phyloP scores from a whole-genome alignment of 805 yeast species.

The Allodekkera sacchari region DNA sequence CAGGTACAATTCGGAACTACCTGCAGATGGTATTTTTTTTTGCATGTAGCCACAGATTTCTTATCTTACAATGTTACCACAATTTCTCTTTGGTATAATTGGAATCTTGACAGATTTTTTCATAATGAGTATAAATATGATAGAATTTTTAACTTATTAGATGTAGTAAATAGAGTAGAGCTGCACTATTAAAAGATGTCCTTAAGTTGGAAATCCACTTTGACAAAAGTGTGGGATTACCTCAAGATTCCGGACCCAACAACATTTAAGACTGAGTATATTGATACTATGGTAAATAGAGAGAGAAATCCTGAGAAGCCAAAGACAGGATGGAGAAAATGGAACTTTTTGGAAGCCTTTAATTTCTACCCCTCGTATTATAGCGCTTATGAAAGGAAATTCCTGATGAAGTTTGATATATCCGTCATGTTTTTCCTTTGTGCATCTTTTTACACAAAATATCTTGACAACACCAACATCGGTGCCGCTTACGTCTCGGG shows the following conservation, averaged over 20 bases:
- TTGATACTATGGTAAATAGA: conserved; percentile 8
- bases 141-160: neutral
- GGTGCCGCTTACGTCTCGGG: conserved; percentile 61
- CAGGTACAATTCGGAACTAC: too few species aligned
- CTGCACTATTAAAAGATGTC: too few species aligned
- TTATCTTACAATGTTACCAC: too few species aligned
- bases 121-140: neutral
- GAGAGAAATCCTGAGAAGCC: conserved; percentile 6
- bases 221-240: conserved; percentile 1
- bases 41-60: too few species aligned
- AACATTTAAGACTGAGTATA: conserved; percentile 9
- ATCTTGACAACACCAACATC: conserved; percentile 49
- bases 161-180: neutral
- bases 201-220: too few species aligned
- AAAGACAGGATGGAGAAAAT: conserved; percentile 5
- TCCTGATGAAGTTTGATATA: conserved; percentile 9
- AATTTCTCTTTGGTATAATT: too few species aligned
- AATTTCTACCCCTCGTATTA: conserved; percentile 13
- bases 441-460: conserved; percentile 41
- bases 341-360: conserved; percentile 8
- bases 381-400: conserved; percentile 10
- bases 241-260: conserved; percentile 7
- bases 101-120: too few species aligned
- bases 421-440: conserved; percentile 17
- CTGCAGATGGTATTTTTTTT: too few species aligned